Base-by-base conservation (phyloP, 257 asterid species). In the Nicotiana attenuata region DNA sequence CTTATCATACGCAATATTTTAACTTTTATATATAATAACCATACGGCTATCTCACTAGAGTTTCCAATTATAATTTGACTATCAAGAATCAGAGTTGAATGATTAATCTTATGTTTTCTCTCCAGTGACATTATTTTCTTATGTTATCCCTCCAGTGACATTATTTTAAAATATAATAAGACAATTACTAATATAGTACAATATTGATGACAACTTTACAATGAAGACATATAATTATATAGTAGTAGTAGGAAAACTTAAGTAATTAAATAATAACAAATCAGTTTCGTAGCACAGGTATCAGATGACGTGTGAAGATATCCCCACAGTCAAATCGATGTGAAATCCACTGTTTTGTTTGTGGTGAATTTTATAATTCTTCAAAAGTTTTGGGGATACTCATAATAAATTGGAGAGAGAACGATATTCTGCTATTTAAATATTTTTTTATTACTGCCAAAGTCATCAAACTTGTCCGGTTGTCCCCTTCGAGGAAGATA, bases 401-500 rank as follows among this genome's bases (percentile, higher is more conserved):
- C 10, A 64, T 14, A n/a, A 69, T 41, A 69, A 69, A 69, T 20
- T 68, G 13, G 10, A 69, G 22, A 69, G 33, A 38, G 10, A 38
- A 69, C 10, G 31, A 6, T 71, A 20, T 45, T 6, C 7, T 45
- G 22, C 22, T 71, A 65, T 65, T 69, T 41, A 38, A 41, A n/a
- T 20, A 29, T 28, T 0, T 0, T 29, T 4, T 19, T 56, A 16
- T 68, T 68, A 41, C 45, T 38, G 60, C 14, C 47, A 53, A 53
- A 53, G 59, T 53, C 17, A 53, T 15, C 19, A 17, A 53, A 45
- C 33, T 71, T 71, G 78, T n/a, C n/a, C n/a, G n/a, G n/a, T n/a
- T n/a, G n/a, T 71, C 78, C 55, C 78, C 78, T 71, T 45, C 1
- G 60, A 71, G 35, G 78, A 71, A 22, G 78, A 71, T 71, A 45